A percentile compares a stretch with the other conserved stretches of the same genome.
phyloP scores from a whole-genome alignment of 768 basidiomycete species.

The Tephrocybe rancida region DNA sequence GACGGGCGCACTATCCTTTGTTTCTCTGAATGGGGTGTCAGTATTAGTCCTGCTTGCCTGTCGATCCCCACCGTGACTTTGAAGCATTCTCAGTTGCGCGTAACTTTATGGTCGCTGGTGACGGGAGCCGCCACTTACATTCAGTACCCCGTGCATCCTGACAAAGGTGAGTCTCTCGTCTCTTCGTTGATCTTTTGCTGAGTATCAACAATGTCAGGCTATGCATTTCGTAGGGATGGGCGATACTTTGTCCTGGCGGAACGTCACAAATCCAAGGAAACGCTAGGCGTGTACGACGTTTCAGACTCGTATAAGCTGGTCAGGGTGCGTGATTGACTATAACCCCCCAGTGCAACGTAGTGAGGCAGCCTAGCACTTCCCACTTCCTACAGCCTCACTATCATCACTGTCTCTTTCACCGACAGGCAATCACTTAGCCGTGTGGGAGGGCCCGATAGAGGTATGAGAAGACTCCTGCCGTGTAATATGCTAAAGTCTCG shows the following conservation, averaged over 20 bases:
- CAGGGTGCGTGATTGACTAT: conserved; percentile 48
- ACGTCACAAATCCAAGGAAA: conserved; percentile 88
- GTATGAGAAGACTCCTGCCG: conserved; percentile 36
- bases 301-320: conserved; percentile 69
- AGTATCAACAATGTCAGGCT: conserved; percentile 50
- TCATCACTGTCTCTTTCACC: conserved; percentile 78
- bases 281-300: conserved; percentile 82
- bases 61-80: conserved; percentile 6
- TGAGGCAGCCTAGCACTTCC: conserved; percentile 66
- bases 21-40: conserved; percentile 93
- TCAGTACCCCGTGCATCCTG: conserved; percentile 82
- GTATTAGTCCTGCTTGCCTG: conserved; percentile 31
- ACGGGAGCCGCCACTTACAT: conserved; percentile 80
- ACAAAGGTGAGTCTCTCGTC: conserved; percentile 56
- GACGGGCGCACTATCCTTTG: conserved; percentile 83
- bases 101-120: conserved; percentile 84
- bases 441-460: conserved; percentile 88
- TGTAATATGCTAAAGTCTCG: neutral
- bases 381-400: conserved; percentile 73
- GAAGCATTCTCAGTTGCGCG: conserved; percentile 59
- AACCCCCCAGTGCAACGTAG: conserved; percentile 3
- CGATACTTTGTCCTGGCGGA: conserved; percentile 87
- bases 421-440: conserved; percentile 70
- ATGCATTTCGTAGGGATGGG: conserved; percentile 77
- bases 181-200: neutral